Percentiles rank a stretch among this genome's conserved stretches.
Conservation (phyloP, 2,329 filamentous ascomycete genomes). For the Exophiala sp. region DNA sequence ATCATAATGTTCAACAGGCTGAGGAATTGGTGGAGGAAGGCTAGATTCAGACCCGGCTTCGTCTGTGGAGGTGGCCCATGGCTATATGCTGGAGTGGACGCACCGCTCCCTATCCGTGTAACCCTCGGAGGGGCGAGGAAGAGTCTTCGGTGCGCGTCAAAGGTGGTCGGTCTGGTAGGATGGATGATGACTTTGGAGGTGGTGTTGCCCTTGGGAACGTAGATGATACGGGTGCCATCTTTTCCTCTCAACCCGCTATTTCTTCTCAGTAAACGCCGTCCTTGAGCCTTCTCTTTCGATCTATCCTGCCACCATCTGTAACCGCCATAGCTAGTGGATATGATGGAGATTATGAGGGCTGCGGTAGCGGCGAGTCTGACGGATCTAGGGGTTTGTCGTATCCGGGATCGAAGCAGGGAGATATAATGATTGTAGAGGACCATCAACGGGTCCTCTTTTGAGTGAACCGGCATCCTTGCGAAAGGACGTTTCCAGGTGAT, state of each 20-base stretch:
- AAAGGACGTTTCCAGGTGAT: constrained; percentile 1
- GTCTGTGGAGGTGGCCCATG: constrained; percentile 71
- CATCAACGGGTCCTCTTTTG: constrained; percentile 70
- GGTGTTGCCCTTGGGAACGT: constrained; percentile 83
- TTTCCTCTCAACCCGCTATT: constrained; percentile 94
- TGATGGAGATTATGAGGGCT: constrained; percentile 71
- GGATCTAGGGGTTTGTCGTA: constrained; percentile 65
- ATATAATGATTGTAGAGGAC: constrained; percentile 60
- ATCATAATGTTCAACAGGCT: constrained; percentile 98
- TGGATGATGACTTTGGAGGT: constrained; percentile 90
- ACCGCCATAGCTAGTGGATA: constrained; percentile 74
- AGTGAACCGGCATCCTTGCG: constrained; percentile 74
- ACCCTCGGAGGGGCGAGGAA: constrained; percentile 89
- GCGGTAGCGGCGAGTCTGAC: constrained; percentile 74
- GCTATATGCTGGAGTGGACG: constrained; percentile 55
- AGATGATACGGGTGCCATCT: constrained; percentile 91
- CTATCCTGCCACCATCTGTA: constrained; percentile 71
- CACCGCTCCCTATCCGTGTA: constrained; percentile 69
- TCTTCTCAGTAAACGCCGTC: constrained; percentile 73
- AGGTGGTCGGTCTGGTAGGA: constrained; percentile 86
- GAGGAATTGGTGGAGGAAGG: constrained; percentile 94
- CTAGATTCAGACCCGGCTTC: constrained; percentile 90
- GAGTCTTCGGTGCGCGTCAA: constrained; percentile 89
- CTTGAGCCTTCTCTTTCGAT: constrained; percentile 76
- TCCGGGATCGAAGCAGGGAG: constrained; percentile 45